These are phyloP conservation scores for Acanthamoeba sp. DNA, from an alignment of 208 protist species.

Conservation along the genomic window DNA sequence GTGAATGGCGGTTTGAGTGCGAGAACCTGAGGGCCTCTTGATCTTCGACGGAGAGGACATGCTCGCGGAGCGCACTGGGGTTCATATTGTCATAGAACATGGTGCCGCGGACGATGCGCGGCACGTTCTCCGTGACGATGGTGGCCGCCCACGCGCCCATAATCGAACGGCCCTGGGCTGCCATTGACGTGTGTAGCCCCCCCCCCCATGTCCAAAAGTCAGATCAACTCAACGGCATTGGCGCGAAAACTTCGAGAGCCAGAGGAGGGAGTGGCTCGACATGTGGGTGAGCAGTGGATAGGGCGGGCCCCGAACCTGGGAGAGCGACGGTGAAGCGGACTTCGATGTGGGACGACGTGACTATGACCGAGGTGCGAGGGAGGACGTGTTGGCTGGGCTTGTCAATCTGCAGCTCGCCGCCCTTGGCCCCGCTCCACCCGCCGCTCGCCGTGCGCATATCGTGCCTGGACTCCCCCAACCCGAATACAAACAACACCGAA, in stretches of 20 bases:
- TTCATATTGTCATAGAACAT: constrained; percentile 76
- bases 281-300: not conserved
- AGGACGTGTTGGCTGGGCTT: constrained; percentile 92
- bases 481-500: not conserved
- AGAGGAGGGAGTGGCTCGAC: no score
- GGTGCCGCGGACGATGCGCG: constrained; percentile 71
- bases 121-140: constrained; percentile 77
- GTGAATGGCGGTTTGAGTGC: constrained; percentile 77
- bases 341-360: constrained; percentile 84
- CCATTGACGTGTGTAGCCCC: no score
- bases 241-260: no score
- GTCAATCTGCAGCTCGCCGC: constrained; percentile 91
- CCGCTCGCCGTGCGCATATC: constrained; percentile 46
- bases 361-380: constrained; percentile 90
- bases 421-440: constrained; percentile 84
- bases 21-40: constrained; percentile 92
- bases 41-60: constrained; percentile 92
- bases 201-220: no score
- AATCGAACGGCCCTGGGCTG: constrained; percentile 76
- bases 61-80: constrained; percentile 81
- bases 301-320: constrained; percentile 84
- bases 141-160: constrained; percentile 78
- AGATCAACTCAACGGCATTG: no score
- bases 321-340: constrained; percentile 93
- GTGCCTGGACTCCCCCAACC: not conserved